Evolutionary conservation across 108 stramenopile species (phyloP).

Genomic region (Discostella pseudostelligera): DNA sequence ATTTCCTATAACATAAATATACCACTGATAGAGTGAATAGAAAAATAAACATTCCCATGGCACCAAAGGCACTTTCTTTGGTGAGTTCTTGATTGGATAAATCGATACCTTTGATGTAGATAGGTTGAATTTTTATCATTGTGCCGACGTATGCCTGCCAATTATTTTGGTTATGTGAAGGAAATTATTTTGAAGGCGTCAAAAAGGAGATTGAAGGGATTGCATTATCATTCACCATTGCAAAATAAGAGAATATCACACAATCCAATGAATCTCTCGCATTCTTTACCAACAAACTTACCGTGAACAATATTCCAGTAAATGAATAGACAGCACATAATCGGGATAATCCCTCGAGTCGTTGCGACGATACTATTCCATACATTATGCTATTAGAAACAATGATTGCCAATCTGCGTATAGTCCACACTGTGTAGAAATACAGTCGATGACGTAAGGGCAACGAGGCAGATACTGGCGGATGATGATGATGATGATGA

Average conservation of each 20-base stretch:
- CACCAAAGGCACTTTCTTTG: slow-evolving; percentile 75
- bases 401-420: too few species aligned
- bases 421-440: too few species aligned
- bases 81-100: slow-evolving; percentile 51
- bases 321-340: slow-evolving; percentile 45
- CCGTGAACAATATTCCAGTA: slow-evolving; percentile 45
- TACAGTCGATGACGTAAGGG: too few species aligned
- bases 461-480: too few species aligned
- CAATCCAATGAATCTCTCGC: too few species aligned
- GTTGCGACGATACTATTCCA: slow-evolving; percentile 25
- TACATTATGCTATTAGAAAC: not conserved
- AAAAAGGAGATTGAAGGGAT: not conserved
- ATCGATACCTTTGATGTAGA: slow-evolving; percentile 82
- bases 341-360: slow-evolving; percentile 29
- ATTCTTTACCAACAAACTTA: slow-evolving; percentile 5
- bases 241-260: too few species aligned
- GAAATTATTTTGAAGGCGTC: not conserved
- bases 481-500: too few species aligned
- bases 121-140: slow-evolving; percentile 71
- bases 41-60: slow-evolving; percentile 73
- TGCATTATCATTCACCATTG: too few species aligned
- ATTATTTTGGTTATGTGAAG: slow-evolving; percentile 2
- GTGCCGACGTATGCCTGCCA: slow-evolving; percentile 49
- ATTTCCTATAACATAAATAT: slow-evolving; percentile 36
- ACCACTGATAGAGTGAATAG: slow-evolving; percentile 49